These are phyloP conservation scores for Citrus australasica DNA, from an alignment of 345 rosid species.

Conservation along the genomic window DNA sequence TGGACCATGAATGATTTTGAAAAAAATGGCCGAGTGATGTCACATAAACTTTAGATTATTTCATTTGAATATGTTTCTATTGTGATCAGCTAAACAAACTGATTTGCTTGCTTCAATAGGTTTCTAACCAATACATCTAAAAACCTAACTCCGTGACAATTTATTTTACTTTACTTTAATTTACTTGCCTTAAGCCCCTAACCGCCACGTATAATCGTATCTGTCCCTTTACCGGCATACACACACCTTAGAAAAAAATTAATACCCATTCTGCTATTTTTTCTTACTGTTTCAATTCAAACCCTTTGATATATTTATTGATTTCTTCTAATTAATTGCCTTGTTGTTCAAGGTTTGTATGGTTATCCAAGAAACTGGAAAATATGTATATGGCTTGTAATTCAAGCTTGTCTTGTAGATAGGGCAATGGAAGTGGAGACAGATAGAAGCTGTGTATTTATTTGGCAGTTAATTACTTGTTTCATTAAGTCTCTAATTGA, in stretches of 20 bases:
- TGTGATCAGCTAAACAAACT: constrained; percentile 45
- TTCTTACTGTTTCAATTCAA: background rate
- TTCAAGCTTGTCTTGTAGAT: constrained; percentile 16
- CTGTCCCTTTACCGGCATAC: constrained; percentile 8
- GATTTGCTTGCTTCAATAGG: constrained; percentile 43
- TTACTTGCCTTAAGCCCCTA: background rate
- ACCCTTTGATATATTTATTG: background rate
- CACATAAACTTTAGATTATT: constrained; percentile 6
- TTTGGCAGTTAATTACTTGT: constrained; percentile 7
- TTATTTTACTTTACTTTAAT: constrained; percentile 7
- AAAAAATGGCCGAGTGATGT: constrained; percentile 20
- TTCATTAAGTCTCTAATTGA: constrained; percentile 20
- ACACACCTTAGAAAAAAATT: constrained; percentile 1
- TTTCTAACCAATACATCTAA: constrained; percentile 36
- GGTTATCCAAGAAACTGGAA: constrained; percentile 1
- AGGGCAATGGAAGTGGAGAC: constrained; percentile 14
- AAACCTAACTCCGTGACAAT: constrained; percentile 16
- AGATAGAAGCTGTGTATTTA: constrained; percentile 15
- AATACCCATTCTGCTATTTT: background rate
- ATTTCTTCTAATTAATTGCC: background rate
- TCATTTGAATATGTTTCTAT: constrained; percentile 15
- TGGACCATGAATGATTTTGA: constrained; percentile 28
- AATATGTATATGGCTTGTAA: constrained; percentile 11
- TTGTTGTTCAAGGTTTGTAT: background rate
- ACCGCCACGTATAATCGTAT: constrained; percentile 2